Conservation (phyloP, 208 protist genomes). For the Endotrypanum monterogeii region DNA sequence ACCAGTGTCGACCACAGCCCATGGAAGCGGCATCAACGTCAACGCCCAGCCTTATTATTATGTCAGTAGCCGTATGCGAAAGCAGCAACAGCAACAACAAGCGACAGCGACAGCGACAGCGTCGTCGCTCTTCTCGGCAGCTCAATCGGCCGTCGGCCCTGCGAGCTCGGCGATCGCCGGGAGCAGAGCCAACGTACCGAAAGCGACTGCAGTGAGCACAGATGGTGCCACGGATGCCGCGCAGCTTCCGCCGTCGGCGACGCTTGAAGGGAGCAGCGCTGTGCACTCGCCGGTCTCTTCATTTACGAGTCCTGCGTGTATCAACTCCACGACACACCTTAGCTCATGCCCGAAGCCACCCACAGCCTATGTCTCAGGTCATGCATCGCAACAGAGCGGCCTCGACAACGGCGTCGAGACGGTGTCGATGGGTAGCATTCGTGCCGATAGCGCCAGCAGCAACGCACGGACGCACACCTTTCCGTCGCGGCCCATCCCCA, state of each 20-base stretch:
- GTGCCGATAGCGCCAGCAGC: neutral
- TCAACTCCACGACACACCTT: slow-evolving; percentile 14
- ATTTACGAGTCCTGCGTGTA: slow-evolving; percentile 23
- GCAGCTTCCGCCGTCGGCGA: neutral
- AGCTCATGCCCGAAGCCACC: neutral
- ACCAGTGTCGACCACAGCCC: slow-evolving; percentile 16
- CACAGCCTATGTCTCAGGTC: neutral
- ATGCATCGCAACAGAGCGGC: slow-evolving; percentile 6
- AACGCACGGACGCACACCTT: neutral
- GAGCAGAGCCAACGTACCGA: neutral
- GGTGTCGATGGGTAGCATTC: slow-evolving; percentile 15
- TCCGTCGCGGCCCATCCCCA: slow-evolving; percentile 18
- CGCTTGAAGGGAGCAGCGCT: neutral
- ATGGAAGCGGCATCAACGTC: slow-evolving; percentile 54
- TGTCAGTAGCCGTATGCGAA: slow-evolving; percentile 40
- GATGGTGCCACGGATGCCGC: neutral
- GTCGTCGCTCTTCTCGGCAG: slow-evolving; percentile 3
- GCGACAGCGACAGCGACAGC: slow-evolving; percentile 5
- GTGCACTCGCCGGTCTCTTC: slow-evolving; percentile 18
- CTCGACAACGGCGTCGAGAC: slow-evolving; percentile 17
- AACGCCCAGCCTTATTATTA: slow-evolving; percentile 73
- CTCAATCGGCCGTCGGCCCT: neutral
- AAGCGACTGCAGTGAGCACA: neutral
- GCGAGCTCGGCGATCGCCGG: neutral
- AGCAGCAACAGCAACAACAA: slow-evolving; percentile 35